Evolutionary conservation across 306 rosid genomes (phyloP).

Genomic region (Gastrolobium bilobum): DNA sequence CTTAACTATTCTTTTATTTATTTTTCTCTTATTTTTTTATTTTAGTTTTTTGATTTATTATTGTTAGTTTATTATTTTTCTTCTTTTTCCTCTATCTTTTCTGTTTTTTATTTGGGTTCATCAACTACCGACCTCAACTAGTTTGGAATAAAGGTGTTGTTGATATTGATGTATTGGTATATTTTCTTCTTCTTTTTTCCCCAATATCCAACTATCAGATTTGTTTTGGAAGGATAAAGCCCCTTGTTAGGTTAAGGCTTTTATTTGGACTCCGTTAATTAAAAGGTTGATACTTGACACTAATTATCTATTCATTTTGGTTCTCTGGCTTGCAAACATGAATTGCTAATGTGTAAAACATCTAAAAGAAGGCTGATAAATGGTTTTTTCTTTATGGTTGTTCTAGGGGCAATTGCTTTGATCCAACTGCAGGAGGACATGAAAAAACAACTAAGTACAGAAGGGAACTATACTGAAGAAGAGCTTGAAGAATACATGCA

Average conservation of each 20-base stretch:
- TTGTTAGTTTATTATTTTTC: too few species aligned
- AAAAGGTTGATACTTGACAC: not conserved
- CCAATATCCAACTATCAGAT: not conserved
- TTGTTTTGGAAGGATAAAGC: not conserved
- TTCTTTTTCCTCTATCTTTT: too few species aligned
- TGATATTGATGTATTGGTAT: too few species aligned
- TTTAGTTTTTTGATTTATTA: too few species aligned
- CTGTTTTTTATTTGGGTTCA: too few species aligned
- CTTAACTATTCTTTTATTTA: too few species aligned
- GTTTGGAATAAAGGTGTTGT: too few species aligned
- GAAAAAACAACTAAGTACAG: constrained; percentile 91
- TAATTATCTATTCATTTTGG: constrained; percentile 21
- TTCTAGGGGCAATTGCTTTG: constrained; percentile 92
- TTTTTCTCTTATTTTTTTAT: too few species aligned
- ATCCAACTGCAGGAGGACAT: constrained; percentile 98
- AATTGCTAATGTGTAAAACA: constrained; percentile 29
- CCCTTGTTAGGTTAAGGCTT: constrained; percentile 9
- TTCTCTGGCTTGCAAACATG: constrained; percentile 38
- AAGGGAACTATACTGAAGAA: constrained; percentile 93
- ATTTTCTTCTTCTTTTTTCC: too few species aligned
- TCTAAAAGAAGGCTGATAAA: constrained; percentile 39
- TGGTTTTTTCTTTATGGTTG: constrained; percentile 47
- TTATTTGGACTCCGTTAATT: constrained; percentile 29
- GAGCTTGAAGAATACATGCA: constrained; percentile 93
- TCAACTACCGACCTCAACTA: too few species aligned